Base-by-base conservation (phyloP, 2,329 filamentous ascomycete genomes). In the Fusarium coicis region DNA sequence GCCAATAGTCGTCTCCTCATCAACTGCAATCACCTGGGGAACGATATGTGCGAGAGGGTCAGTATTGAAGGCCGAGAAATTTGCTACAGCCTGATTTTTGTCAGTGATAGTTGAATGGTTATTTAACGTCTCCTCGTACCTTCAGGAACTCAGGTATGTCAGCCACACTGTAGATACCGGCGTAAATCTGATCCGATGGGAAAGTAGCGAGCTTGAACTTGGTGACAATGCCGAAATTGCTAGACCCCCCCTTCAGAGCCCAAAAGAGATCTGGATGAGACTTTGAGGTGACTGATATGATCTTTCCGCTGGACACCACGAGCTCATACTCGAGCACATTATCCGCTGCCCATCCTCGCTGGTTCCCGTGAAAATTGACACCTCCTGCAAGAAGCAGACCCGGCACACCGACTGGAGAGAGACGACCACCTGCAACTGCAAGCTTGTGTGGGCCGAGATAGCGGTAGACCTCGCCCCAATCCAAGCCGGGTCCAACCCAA, bases 271-370 rank as follows among this genome's bases (percentile, higher is more conserved):
- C 80, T 0, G 76, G 49, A 67, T 85, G 79, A 2, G 79, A 76
- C 8, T 79, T 66, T 2, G 72, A 70, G 19, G 80, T 84, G 7
- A 82, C 85, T 10, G 81, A 80, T 8, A 85, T 73, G 14, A 86
- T 78, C 2, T 70, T 64, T 7, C 85, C 83, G 39, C 79, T 77
- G 1, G 82, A 80, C 0, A 85, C 78, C 6, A 87, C 84, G n/a
- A 87, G 80, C 65, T 85, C 80, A 46, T 80, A 85, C 47, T 80
- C 80, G 30, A 75, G 42, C 1, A 81, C 76, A 28, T 78, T 79
- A 43, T 80, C 78, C 14, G 76, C 75, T 1, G 74, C 65, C 70
- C 77, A 78, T 30, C 79, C 79, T 34, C 77, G 73, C 36, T 77
- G 76, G 40, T 78, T 78, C 10, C 73, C 72, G 16, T 75, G 52